Evolutionary conservation across 2,329 filamentous ascomycete genomes (phyloP), one percentile per base, ranked within the genome.

Genomic region (Nectriaceae sp.): DNA sequence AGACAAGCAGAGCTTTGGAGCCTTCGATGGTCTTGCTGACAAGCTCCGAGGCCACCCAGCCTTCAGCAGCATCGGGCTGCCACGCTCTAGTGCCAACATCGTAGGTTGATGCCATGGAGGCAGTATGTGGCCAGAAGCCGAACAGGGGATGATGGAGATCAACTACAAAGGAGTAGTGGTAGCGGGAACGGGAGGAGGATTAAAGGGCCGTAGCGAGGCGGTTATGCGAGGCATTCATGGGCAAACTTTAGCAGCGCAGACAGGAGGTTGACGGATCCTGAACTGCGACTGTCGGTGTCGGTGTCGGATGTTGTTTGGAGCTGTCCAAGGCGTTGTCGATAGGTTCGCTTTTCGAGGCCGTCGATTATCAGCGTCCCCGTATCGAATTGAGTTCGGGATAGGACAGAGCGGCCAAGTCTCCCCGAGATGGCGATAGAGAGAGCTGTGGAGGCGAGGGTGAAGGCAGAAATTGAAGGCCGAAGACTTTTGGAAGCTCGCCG

Each of bases 21-120:
- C 91, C 94, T 67, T 94, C 80, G 58, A 90, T 76, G 47, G 82
- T 80, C 79, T 94, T 97, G 73, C 89, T 87, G 69, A 88, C 80
- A 63, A 99, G 88, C 79, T 97, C 92, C 40, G 94, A 97, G 68
- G 92, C 89, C 71, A 99, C 85, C 93, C 94, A 99, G 75, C 94
- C 94, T 74, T 99, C 93, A 53, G 89, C 89, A 70, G 84, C 77
- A 78, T 99, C 94, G 64, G 94, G 92, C 82, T 97, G 94, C 94
- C 94, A 99, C 69, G 92, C 94, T 83, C 90, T 86, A 65, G 93
- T 97, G 68, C 93, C 94, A 68, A 97, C 84, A 80, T 97, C 92
- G 77, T 95, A 97, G 70, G 84, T 90, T 74, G 95, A 89, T 77
- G 90, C 90, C 92, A 96, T 96, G 73, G 68, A 70, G 70, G 61